Base-by-base conservation (phyloP, 2,329 filamentous ascomycete species). In the Neofusicoccum cordaticola region DNA sequence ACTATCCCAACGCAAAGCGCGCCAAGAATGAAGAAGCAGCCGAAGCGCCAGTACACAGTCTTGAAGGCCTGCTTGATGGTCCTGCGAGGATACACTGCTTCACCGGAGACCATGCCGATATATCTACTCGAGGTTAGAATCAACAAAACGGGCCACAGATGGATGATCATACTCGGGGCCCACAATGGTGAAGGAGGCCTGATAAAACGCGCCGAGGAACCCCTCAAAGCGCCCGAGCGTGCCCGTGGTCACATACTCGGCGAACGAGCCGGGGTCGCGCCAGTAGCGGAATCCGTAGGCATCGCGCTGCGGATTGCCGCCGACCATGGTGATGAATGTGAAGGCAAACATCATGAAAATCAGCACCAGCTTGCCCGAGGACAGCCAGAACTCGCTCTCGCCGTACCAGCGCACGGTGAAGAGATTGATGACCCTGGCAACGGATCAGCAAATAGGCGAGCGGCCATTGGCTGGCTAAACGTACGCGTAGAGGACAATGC, bases 361-460 rank as follows among this genome's bases (percentile, higher is more conserved):
- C 11, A 76, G 69, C 2, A 73, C 27, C 44, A 81, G 70, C 66
- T 81, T 81, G 68, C 77, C 76, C 5, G 93, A 67, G 87, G 91
- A 88, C 19, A 88, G 86, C 79, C 85, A 85, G 71, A 96, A 95
- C 73, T 95, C 91, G 0, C 88, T 75, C 74, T 66, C 64, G 15
- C 64, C 64, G 9, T 66, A 66, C 61, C 58, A 66, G 22, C 50
- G 45, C 13, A 66, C 64, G 8, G 57, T 44, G 42, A 64, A 66
- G 19, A 64, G 31, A 37, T 64, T 64, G 53, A 64, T 64, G 31
- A 58, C 17, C 15, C 62, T 60, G 22, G 15, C 19, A 13, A 8
- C 2, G 11, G 6, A 39, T 64, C 22, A 64, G 62, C 41, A 44
- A 31, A 15, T 13, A 45, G 13, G 53, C 27, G 39, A n/a, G 47